Percentiles rank a stretch among this genome's conserved stretches.
Evolutionary conservation across 441 rosid species (phyloP).

Genomic region (Euphorbia celastroides): DNA sequence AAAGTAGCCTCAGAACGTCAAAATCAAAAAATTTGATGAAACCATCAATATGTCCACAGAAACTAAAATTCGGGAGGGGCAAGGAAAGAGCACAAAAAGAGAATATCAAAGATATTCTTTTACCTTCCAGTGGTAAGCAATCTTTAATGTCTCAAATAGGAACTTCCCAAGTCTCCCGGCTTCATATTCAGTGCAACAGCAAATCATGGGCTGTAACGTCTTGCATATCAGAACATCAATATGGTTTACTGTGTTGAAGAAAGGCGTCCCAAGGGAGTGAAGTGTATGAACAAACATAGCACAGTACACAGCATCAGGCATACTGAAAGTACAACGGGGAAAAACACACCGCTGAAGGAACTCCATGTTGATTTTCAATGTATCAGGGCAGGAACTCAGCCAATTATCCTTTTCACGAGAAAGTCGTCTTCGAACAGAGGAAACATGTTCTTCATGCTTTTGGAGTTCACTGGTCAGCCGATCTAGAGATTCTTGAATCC

Average conservation of each 20-base stretch:
- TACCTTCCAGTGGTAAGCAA: slow-evolving; percentile 99
- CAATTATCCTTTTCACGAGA: slow-evolving; percentile 95
- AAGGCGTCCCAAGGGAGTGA: slow-evolving; percentile 98
- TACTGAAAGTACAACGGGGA: slow-evolving; percentile 99
- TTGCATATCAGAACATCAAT: slow-evolving; percentile 97
- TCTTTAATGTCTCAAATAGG: slow-evolving; percentile 90
- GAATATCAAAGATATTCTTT: slow-evolving; percentile 1
- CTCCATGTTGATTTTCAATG: slow-evolving; percentile 99
- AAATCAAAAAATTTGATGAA: neutral
- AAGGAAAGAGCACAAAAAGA: neutral
- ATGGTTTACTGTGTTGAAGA: slow-evolving; percentile 98
- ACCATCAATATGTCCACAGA: neutral
- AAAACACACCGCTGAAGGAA: slow-evolving; percentile 99
- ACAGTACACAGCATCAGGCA: slow-evolving; percentile 99
- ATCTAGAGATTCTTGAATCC: slow-evolving; percentile 98
- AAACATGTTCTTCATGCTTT: slow-evolving; percentile 91
- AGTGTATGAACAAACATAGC: slow-evolving; percentile 98
- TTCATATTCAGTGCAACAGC: slow-evolving; percentile 99
- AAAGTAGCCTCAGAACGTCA: neutral
- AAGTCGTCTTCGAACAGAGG: slow-evolving; percentile 90
- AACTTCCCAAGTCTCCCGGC: slow-evolving; percentile 98
- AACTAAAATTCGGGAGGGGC: neutral
- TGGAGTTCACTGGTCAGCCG: slow-evolving; percentile 78
- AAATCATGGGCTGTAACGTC: slow-evolving; percentile 99
- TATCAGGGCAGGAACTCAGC: slow-evolving; percentile 98